Percentiles rank a stretch among this genome's conserved stretches.
Conservation (phyloP, 169 alveolate species). For the Cryptosporidium baileyi region DNA sequence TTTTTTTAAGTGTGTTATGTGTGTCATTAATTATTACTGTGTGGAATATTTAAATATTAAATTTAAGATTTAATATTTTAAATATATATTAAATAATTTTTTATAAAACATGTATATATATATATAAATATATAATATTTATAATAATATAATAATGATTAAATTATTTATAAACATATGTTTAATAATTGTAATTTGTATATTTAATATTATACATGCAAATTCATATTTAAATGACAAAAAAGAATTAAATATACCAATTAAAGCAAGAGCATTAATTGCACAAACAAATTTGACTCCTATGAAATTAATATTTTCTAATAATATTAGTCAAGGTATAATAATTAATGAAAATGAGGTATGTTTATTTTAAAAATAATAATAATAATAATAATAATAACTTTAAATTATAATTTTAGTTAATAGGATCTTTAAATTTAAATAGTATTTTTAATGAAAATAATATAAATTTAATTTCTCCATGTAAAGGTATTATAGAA, state of each 20-base stretch:
- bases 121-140: neutral
- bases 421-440: too few species aligned
- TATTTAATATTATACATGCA: neutral
- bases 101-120: neutral
- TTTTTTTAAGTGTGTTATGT: neutral
- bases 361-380: neutral
- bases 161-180: neutral
- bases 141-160: neutral
- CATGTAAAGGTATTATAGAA: constrained; percentile 23
- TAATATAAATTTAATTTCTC: neutral
- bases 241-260: neutral
- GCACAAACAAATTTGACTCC: constrained; percentile 9
- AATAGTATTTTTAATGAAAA: neutral
- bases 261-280: constrained; percentile 5
- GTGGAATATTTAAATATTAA: too few species aligned
- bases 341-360: constrained; percentile 35
- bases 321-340: neutral
- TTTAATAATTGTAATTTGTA: neutral
- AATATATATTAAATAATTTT: neutral
- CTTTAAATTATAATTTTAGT: too few species aligned
- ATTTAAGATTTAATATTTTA: too few species aligned
- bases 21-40: neutral
- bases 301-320: neutral
- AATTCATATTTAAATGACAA: neutral
- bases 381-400: too few species aligned